These are phyloP conservation scores for Phytophthora hibernalis DNA, from an alignment of 352 stramenopile species.

Conservation along the genomic window DNA sequence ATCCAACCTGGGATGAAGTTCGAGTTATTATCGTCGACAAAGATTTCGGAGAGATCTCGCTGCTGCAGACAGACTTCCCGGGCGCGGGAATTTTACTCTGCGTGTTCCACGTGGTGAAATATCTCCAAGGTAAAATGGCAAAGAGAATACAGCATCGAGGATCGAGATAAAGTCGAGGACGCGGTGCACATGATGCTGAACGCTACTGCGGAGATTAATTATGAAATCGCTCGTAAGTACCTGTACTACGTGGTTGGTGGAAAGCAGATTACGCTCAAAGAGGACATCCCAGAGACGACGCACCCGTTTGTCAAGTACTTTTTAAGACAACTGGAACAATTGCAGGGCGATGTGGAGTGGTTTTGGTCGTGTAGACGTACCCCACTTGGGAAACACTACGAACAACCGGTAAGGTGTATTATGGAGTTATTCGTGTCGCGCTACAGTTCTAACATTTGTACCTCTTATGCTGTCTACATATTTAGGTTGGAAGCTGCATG, in stretches of 20 bases:
- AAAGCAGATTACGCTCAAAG: background rate
- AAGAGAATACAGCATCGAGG: background rate
- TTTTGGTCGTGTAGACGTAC: too few species aligned
- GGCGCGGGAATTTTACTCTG: background rate
- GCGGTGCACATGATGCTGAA: background rate
- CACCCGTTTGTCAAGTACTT: conserved; percentile 1
- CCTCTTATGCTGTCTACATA: too few species aligned
- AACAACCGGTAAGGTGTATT: background rate
- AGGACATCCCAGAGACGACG: background rate
- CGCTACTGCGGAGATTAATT: background rate
- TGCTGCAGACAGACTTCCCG: background rate
- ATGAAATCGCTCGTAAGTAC: background rate
- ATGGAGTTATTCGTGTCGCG: background rate
- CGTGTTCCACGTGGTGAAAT: conserved; percentile 1
- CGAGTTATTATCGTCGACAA: conserved; percentile 7
- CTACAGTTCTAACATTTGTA: too few species aligned
- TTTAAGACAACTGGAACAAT: background rate
- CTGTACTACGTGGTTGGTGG: too few species aligned
- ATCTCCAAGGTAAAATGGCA: background rate
- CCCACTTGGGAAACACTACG: conserved; percentile 4
- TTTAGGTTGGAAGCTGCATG: too few species aligned
- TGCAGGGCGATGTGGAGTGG: conserved; percentile 3
- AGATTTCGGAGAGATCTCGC: background rate
- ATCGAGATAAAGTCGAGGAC: background rate
- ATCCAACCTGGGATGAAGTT: conserved; percentile 1